Conservation (phyloP, 805 yeast species). For the Metschnikowia peoriensis region DNA sequence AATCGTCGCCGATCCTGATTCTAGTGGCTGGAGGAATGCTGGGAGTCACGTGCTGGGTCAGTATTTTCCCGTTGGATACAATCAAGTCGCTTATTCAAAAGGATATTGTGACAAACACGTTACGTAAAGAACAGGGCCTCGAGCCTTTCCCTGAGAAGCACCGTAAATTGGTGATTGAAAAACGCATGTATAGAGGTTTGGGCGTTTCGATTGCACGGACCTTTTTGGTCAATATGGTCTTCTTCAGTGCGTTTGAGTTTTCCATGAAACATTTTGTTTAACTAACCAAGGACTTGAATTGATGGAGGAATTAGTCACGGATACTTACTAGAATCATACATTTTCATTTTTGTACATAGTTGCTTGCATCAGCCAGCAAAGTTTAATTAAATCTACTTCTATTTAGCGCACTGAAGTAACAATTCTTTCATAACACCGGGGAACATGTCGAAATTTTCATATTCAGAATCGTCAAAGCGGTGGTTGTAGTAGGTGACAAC, state of each 20-base stretch:
- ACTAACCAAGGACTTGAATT: too few relatives aligned
- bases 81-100: conserved; percentile 72
- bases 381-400: too few relatives aligned
- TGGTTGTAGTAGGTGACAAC: conserved; percentile 32
- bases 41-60: conserved; percentile 72
- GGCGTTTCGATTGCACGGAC: conserved; percentile 74
- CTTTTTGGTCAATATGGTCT: conserved; percentile 68
- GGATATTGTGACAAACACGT: conserved; percentile 67
- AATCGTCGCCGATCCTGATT: conserved; percentile 31
- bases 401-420: conserved; percentile 5
- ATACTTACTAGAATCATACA: too few relatives aligned
- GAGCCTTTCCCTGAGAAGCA: conserved; percentile 35
- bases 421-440: conserved; percentile 17
- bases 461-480: conserved; percentile 23
- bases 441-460: conserved; percentile 24
- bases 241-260: conserved; percentile 70
- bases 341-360: too few relatives aligned
- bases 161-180: conserved; percentile 33
- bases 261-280: conserved; percentile 52
- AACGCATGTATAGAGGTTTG: conserved; percentile 69
- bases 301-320: too few relatives aligned
- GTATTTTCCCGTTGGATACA: conserved; percentile 75
- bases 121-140: conserved; percentile 49
- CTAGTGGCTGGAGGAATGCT: conserved; percentile 73
- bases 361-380: too few relatives aligned